Evolutionary conservation across 176 grass and related monocot genomes (phyloP).

Genomic region (Aegilops umbellulata): DNA sequence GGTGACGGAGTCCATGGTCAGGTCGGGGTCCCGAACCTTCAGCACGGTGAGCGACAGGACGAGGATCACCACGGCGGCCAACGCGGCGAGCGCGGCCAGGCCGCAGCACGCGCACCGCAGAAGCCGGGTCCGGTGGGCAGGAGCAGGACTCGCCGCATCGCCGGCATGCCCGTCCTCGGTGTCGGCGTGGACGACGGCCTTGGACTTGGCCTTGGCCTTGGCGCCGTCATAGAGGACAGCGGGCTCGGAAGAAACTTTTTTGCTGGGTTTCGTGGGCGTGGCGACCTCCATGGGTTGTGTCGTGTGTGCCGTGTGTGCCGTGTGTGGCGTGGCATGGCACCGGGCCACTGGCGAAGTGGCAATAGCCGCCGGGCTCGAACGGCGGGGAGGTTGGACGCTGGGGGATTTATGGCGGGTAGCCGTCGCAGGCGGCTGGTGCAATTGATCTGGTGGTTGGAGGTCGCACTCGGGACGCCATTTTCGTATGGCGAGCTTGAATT

Average conservation of each 20-base stretch:
- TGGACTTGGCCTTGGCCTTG: not conserved
- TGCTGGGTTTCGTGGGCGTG: conserved; percentile 13
- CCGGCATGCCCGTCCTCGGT: not conserved
- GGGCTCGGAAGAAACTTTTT: not conserved
- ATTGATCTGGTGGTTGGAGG: conserved; percentile 26
- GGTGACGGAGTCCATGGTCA: conserved; percentile 46
- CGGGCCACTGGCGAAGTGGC: not conserved
- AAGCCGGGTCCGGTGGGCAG: not conserved
- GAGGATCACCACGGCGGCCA: conserved; percentile 36
- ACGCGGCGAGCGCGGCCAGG: conserved; percentile 1
- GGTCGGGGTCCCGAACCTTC: conserved; percentile 44
- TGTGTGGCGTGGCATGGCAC: not conserved
- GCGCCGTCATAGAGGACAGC: not conserved
- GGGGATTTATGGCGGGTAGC: conserved; percentile 33
- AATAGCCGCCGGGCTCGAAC: not conserved
- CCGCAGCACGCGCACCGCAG: conserved; percentile 35
- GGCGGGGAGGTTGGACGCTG: conserved; percentile 11
- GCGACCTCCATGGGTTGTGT: conserved; percentile 22
- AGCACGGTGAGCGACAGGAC: conserved; percentile 54
- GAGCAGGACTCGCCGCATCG: not conserved
- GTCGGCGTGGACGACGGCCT: not conserved
- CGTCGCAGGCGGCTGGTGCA: not conserved
- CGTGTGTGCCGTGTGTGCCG: not conserved
- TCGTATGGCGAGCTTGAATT: conserved; percentile 5
- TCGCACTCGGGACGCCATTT: conserved; percentile 6